Base-by-base conservation (phyloP, 139 green algal species). In the Nannochloris sp. region DNA sequence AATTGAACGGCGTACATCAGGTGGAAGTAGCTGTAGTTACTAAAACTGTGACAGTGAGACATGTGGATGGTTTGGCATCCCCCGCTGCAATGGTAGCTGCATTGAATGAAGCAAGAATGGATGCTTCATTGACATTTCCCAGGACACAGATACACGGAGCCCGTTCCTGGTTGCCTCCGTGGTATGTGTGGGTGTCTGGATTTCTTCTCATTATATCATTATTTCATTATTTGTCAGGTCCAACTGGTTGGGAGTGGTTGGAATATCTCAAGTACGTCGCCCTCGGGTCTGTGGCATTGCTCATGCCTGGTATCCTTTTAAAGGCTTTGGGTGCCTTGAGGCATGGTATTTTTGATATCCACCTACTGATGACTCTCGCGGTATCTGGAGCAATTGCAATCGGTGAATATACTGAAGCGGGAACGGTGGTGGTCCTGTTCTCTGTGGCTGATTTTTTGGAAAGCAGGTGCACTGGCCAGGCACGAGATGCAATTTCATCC, bases 391-490 rank as follows among this genome's bases (percentile, higher is more conserved):
- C 81, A n/a, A 66, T 78, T 17, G 72, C 72, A 2, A 49, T 87
- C 11, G 68, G 50, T 0, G 82, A 89, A 36, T 89, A 82, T 36
- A 55, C 55, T 20, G 82, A 89, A 65, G 79, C 67, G 1, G 81
- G 61, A 11, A 68, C 78, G 1, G 81, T 89, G 20, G 78, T 86
- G 13, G 72, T 83, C 31, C 79, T 89, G 4, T 89, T 89, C 61
- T 61, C 57, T 0, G 16, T 86, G 16, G 68, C 79, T 6, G 68
- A 85, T 50, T 84, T 63, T 63, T 72, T 87, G 14, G 81, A 87
- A 67, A 43, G 33, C 3, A 50, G 76, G 16, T 65, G 61, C 37
- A 53, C 60, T n/a, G 68, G 50, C 9, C 50, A 60, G 5, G 72
- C 72, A 2, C 51, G 68, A 14, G 56, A 72, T 28, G 72, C 72